phyloP scores from a whole-genome alignment of 371 early-diverging fungal genomes.

The Circinella minor region DNA sequence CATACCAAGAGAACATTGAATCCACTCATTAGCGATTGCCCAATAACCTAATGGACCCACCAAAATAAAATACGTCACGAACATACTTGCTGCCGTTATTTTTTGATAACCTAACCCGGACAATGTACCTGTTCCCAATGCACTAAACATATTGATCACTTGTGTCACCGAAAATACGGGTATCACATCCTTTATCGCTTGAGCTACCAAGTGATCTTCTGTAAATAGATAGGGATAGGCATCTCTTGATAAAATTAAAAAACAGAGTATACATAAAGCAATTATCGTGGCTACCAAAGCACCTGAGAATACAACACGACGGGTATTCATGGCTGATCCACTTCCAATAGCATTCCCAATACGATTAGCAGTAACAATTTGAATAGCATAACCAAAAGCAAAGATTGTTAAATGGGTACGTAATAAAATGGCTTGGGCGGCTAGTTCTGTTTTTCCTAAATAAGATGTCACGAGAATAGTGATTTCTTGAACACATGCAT shows the following conservation, averaged over 20 bases:
- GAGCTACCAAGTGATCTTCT: not conserved
- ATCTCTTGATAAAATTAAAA: not conserved
- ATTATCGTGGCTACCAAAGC: not conserved
- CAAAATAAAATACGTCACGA: not conserved
- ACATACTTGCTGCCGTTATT: not conserved
- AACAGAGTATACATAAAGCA: not conserved
- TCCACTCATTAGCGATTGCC: not conserved
- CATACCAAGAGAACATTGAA: not conserved
- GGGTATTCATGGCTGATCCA: not conserved
- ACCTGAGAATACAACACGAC: not conserved
- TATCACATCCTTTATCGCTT: not conserved
- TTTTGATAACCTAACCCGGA: not conserved
- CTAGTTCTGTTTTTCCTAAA: not conserved
- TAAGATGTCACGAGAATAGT: not conserved
- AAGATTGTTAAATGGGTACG: not conserved
- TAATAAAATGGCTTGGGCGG: not conserved
- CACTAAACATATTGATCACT: conserved; percentile 2
- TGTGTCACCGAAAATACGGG: not conserved
- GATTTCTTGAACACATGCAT: conserved; percentile 4
- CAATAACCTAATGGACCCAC: not conserved
- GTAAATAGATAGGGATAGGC: not conserved
- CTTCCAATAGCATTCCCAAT: not conserved
- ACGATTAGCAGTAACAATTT: not conserved
- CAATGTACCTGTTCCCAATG: not conserved
- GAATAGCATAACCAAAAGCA: not conserved